A percentile compares a stretch with the other conserved stretches of the same genome.
These are phyloP conservation scores for Geosmithia morbida DNA, from an alignment of 2,329 filamentous ascomycete species.

Conservation along the genomic window DNA sequence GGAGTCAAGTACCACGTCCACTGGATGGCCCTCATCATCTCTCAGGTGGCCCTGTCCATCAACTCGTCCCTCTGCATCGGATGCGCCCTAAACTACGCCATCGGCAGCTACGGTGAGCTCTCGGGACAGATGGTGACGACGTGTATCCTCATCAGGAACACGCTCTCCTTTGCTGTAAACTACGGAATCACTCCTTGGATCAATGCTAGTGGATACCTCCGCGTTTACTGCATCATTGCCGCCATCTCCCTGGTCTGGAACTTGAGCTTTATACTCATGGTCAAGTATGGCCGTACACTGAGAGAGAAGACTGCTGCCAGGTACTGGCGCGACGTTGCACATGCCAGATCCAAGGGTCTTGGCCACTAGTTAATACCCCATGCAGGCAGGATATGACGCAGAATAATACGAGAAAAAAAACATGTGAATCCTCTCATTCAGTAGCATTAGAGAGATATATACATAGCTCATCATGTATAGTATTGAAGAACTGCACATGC, in stretches of 20 bases:
- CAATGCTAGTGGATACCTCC: slow-evolving; percentile 18
- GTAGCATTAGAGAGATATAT: too few relatives aligned
- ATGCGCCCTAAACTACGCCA: slow-evolving; percentile 13
- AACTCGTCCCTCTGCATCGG: slow-evolving; percentile 12
- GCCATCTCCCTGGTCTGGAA: slow-evolving; percentile 20
- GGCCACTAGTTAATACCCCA: slow-evolving; percentile 3
- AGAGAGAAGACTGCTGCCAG: slow-evolving; percentile 19
- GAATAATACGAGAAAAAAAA: neutral
- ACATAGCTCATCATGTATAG: too few relatives aligned
- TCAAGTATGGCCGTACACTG: slow-evolving; percentile 29
- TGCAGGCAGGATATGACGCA: neutral
- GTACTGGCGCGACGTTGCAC: slow-evolving; percentile 21
- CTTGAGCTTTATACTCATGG: slow-evolving; percentile 26
- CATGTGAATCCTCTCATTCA: too few relatives aligned
- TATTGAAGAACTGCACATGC: too few relatives aligned
- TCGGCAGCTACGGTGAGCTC: slow-evolving; percentile 14
- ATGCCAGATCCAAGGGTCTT: slow-evolving; percentile 7
- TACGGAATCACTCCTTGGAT: slow-evolving; percentile 18
- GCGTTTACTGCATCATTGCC: slow-evolving; percentile 20
- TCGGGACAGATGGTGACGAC: slow-evolving; percentile 14
- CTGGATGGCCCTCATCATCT: slow-evolving; percentile 25
- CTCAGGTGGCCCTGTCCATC: slow-evolving; percentile 12
- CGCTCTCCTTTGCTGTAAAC: slow-evolving; percentile 21
- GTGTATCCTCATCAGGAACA: slow-evolving; percentile 19
- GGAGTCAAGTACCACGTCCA: slow-evolving; percentile 21